These are phyloP conservation scores for Penicillium sp. DNA, from an alignment of 2,329 filamentous ascomycete species.

Conservation along the genomic window DNA sequence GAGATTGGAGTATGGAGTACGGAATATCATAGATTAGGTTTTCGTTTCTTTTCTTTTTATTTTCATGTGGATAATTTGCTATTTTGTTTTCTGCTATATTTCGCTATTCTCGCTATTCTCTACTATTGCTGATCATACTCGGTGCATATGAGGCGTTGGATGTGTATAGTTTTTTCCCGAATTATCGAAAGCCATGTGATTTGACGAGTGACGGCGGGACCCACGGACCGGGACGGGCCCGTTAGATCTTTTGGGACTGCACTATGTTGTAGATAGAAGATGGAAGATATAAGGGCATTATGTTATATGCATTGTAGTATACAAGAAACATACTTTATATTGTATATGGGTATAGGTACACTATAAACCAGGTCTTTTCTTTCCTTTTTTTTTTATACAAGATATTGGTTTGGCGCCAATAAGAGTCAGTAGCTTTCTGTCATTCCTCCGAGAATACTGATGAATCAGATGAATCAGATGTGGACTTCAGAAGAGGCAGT, in stretches of 20 bases:
- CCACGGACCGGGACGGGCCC: conserved; percentile 16
- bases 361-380: neutral
- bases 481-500: neutral
- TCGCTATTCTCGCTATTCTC: neutral
- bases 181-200: conserved; percentile 7
- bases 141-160: conserved; percentile 17
- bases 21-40: neutral
- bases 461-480: conserved; percentile 6
- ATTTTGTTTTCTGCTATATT: neutral
- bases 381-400: neutral
- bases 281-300: neutral
- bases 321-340: too few relatives aligned
- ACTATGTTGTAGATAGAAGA: neutral
- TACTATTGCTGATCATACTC: neutral
- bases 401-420: neutral
- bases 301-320: neutral
- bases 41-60: neutral
- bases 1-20: neutral
- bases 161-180: conserved; percentile 9
- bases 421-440: neutral
- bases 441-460: neutral
- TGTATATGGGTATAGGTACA: neutral
- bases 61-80: neutral
- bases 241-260: neutral
- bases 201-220: conserved; percentile 8